Evolutionary conservation across 768 basidiomycete genomes (phyloP), one percentile per base, ranked within the genome.

Genomic region (Suillus decipiens): DNA sequence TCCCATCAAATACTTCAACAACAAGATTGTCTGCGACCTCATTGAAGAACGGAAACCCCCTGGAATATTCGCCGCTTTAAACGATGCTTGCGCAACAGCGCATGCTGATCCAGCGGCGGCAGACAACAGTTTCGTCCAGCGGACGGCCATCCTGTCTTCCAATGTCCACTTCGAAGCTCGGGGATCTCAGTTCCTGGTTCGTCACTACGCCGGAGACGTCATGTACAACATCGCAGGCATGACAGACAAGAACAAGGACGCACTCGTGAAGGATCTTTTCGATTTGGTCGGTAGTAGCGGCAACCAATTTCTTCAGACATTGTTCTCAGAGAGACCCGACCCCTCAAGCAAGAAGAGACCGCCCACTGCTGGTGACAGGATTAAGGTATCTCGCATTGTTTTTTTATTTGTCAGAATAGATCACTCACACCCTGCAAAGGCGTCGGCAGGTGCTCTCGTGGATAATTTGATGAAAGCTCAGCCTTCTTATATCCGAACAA

Each of bases 171-270:
- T 99, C 72, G 97, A 99, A 72, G 81, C 93, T 15, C 92, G 97
- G 55, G 97, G 97, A 14, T 78, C 89, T 15, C 95, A 99, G 73
- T 99, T 99, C 80, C 77, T 99, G 59, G 90, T 99, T 66, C 90
- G 88, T 71, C 97, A 99, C 73, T 99, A 99, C 72, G 97, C 97
- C 22, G 97, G 97, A 69, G 97, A 99, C 71, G 97, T 99, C 65
- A 92, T 95, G 87, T 99, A 99, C 80, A 97, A 96, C 66, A 89
- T 99, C 14, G 74, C 90, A 8, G 97, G 97, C 3, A 99, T 99
- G 96, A 99, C 97, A 17, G 97, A 99, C 78, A 99, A 99, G 84
- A 99, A 99, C 82, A 99, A 99, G 83, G 97, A 99, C 71, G 87
- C 94, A 1, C 82, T 99, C 59, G 84, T 95, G 77, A 99, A 98